Conservation (phyloP, 1,139 yeast species). For the Chernovozyma sophiae-reginae region DNA sequence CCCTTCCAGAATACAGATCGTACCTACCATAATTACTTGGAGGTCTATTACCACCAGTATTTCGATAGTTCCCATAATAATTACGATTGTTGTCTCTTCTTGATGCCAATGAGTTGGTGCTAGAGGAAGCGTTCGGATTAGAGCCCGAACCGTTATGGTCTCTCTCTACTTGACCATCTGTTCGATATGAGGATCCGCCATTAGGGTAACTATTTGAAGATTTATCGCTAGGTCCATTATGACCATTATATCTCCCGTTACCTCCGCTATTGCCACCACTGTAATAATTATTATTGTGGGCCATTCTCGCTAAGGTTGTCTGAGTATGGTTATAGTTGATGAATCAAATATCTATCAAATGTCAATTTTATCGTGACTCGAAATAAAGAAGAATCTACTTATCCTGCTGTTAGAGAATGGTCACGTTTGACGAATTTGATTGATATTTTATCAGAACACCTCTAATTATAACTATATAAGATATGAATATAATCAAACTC, state of each 20-base stretch:
- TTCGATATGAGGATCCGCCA: conserved; percentile 6
- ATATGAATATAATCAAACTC: too few species aligned
- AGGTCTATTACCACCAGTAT: conserved; percentile 1
- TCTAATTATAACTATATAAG: too few species aligned
- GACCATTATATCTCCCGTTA: conserved; percentile 3
- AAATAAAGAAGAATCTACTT: too few species aligned
- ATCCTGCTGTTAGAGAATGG: too few species aligned
- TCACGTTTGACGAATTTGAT: too few species aligned
- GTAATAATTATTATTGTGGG: conserved; percentile 7
- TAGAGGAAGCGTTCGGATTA: neutral
- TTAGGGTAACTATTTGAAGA: conserved; percentile 1
- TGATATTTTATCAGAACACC: too few species aligned
- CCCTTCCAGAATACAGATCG: conserved; percentile 4
- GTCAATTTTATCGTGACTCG: too few species aligned
- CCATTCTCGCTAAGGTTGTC: too few species aligned
- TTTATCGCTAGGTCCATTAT: conserved; percentile 3
- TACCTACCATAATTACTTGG: conserved; percentile 1
- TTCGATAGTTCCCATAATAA: conserved; percentile 13
- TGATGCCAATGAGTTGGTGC: neutral
- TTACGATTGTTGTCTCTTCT: conserved; percentile 9
- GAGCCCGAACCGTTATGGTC: neutral
- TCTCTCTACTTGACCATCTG: conserved; percentile 2
- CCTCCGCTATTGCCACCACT: conserved; percentile 1
- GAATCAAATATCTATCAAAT: too few species aligned
- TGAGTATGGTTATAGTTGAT: too few species aligned